Percentiles rank a stretch among this genome's conserved stretches.
Conservation (phyloP, 2,329 filamentous ascomycete genomes). For the Thielaviopsis ethacetica region DNA sequence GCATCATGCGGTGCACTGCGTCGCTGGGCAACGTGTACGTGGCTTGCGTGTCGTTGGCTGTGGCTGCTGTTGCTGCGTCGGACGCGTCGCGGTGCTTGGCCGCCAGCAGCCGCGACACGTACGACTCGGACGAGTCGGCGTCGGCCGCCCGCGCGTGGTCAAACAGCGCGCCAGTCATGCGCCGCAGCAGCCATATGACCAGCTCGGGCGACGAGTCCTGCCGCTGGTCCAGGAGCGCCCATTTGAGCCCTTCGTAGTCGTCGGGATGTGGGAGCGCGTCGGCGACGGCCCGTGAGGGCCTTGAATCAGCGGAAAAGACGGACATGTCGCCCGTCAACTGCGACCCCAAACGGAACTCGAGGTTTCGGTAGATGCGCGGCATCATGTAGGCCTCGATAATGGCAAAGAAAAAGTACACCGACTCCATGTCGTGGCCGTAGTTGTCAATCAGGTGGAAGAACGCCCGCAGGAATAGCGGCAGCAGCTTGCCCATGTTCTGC, state of each 20-base stretch:
- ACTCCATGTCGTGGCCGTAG: conserved; percentile 7
- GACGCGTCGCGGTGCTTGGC: not conserved
- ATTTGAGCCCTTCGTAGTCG: conserved; percentile 4
- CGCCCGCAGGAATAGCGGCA: conserved; percentile 3
- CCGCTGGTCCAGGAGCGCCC: not conserved
- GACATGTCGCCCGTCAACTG: not conserved
- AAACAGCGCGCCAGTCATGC: conserved; percentile 3
- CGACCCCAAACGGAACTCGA: not conserved
- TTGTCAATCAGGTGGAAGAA: conserved; percentile 7
- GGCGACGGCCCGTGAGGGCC: not conserved
- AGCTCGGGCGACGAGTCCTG: not conserved
- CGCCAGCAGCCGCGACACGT: not conserved
- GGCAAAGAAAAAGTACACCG: not conserved
- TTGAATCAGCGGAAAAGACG: conserved; percentile 1
- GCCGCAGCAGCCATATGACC: conserved; percentile 5
- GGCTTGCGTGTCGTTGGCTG: not conserved
- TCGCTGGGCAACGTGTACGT: not conserved
- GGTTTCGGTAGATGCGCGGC: conserved; percentile 1
- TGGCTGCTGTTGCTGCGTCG: not conserved
- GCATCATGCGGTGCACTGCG: conserved; percentile 23
- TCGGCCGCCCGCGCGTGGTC: not conserved
- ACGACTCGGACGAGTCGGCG: not conserved
- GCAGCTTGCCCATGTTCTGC: conserved; percentile 1
- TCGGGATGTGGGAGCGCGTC: not conserved
- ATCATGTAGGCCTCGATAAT: conserved; percentile 9